Evolutionary conservation across 2,329 filamentous ascomycete species (phyloP), one percentile per base, ranked within the genome.

Genomic region (Aureobasidium sp.): DNA sequence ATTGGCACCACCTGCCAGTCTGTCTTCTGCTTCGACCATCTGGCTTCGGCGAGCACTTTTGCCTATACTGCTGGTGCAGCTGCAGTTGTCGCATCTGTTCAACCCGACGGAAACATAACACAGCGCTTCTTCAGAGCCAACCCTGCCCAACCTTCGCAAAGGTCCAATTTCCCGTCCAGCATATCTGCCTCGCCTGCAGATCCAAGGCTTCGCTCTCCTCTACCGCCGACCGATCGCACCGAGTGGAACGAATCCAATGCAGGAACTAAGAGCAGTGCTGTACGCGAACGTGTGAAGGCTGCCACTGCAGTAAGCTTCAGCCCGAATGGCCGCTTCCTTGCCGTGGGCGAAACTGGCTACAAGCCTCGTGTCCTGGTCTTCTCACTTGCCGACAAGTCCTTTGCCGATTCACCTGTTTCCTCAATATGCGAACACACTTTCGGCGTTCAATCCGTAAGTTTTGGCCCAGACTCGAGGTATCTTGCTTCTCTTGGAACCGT

Each of bases 341-440:
- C 93, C 9, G 89, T 97, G 3, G 94, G 94, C 68, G 94, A 99
- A 64, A 96, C 92, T 3, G 94, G 94, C 27, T 97, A 97, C 74
- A 89, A 88, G 59, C 94, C 94, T 6, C 84, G 94, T 59, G 91
- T 99, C 27, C 80, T 97, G 62, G 87, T 99, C 60, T 99, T 96
- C 75, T 91, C 85, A 36, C 85, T 94, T 5, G 84, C 79, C 3
- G 76, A 89, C 68, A 91, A 96, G 69, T 82, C 82, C 39, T 89
- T 90, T 1, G 88, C 87, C 3, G 92, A 97, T 69, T 82, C 82
- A 1, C 94, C 94, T 2, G 79, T 97, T 7, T 89, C 91, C 3
- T 90, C 89, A 37, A 84, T 99, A 61, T 89, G 85, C 60, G 94
- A 99, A 70, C 94, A 99, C 74, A 87, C 85, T 0, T 95, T 90